Conservation (phyloP, 202 grass and related monocot genomes). For the Panicum virgatum region DNA sequence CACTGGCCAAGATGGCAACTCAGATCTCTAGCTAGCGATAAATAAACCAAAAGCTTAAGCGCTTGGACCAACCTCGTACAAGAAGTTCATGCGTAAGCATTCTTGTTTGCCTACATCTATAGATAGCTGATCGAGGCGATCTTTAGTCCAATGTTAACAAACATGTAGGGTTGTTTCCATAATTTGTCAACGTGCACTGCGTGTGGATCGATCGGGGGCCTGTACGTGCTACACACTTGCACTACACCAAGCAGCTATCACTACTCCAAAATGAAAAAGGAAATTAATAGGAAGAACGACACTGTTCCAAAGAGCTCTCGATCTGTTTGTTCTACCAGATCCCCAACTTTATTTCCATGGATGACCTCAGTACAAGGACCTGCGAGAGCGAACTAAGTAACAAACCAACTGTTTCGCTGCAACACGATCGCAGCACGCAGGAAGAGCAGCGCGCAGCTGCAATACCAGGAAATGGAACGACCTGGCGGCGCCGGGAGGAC, state of each 20-base stretch:
- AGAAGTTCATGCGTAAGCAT: not conserved
- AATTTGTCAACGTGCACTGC: not conserved
- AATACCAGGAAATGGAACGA: not conserved
- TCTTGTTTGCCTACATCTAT: not conserved
- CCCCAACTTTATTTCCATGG: not conserved
- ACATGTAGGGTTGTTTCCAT: no score
- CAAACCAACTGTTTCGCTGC: not conserved
- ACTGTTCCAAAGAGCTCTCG: not conserved
- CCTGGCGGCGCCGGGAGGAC: not conserved
- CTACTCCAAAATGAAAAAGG: not conserved
- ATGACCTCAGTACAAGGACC: not conserved
- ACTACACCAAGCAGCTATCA: not conserved
- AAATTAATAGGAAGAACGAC: no score
- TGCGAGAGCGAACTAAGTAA: not conserved
- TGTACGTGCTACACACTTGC: not conserved
- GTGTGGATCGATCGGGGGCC: not conserved
- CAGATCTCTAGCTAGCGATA: not conserved
- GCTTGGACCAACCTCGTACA: not conserved
- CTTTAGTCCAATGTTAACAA: not conserved
- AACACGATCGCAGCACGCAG: not conserved
- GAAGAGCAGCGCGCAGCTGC: not conserved
- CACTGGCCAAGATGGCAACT: not conserved
- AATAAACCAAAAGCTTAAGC: not conserved
- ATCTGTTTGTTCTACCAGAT: not conserved
- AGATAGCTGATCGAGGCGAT: not conserved